Evolutionary conservation across 2,329 filamentous ascomycete species (phyloP).

Genomic region (Monilinia fructicola): DNA sequence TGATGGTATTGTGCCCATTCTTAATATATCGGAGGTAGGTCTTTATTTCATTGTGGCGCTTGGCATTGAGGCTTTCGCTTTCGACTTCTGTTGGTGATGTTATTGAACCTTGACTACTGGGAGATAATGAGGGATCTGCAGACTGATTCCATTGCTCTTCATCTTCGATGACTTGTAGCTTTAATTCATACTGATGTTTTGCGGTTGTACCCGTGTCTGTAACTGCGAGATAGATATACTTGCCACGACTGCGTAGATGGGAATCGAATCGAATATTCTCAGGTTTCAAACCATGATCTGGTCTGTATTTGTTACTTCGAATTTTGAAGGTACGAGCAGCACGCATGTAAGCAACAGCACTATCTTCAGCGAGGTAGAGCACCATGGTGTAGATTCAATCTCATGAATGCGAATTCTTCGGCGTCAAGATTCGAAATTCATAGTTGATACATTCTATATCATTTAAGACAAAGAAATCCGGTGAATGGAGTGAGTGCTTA

Average conservation of each 20-base stretch:
- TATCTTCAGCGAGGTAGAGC: not conserved
- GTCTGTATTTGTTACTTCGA: not conserved
- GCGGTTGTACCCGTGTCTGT: not conserved
- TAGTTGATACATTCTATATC: not conserved
- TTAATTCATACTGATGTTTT: not conserved
- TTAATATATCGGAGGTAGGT: conserved; percentile 9
- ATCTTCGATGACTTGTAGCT: not conserved
- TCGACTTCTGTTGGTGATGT: not conserved
- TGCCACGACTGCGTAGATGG: not conserved
- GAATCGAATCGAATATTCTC: not conserved
- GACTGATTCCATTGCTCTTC: not conserved
- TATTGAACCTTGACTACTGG: not conserved
- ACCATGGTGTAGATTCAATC: not conserved
- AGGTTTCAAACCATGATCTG: not conserved
- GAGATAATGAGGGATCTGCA: not conserved
- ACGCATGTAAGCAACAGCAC: not conserved
- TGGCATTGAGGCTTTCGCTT: conserved; percentile 5
- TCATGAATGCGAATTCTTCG: not conserved
- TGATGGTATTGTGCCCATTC: conserved; percentile 5
- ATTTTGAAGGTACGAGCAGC: not conserved
- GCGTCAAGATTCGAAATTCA: not conserved
- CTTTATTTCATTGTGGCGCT: not conserved
- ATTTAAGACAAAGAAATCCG: not conserved
- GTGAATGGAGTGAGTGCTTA: not conserved
- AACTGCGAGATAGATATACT: not conserved